Base-by-base conservation (phyloP, 441 rosid species). In the Brassica balearica region DNA sequence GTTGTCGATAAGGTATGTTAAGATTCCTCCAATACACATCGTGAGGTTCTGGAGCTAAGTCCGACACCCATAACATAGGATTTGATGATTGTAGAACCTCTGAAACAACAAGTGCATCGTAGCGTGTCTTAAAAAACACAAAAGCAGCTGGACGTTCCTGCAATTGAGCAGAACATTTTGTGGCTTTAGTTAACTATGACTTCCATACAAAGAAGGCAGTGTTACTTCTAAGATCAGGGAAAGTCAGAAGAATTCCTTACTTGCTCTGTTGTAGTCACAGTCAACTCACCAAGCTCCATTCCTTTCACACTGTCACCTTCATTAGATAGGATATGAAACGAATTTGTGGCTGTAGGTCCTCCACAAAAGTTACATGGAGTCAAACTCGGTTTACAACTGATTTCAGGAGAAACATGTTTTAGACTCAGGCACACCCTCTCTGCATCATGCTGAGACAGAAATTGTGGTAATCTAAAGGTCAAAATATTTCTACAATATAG, bases 11-110 rank as follows among this genome's bases (percentile, higher is more conserved):
- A 12, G 97, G 97, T 77, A 96, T 85, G 72, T 86, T 86, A 68
- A 96, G 93, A 84, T 91, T 96, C 86, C 87, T 85, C 99, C 99
- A 96, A 67, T 87, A 86, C 79, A 96, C 90, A 85, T 94, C 99
- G 74, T 81, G 89, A 69, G 98, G 98, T 71, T 94, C 98, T 29
- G 99, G 99, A 69, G 99, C 99, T 77, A 85, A 77, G 79, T 96
- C 86, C 10, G 93, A 85, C 76, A 89, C 98, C 99, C 99, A 96
- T 71, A 84, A 78, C 99, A 96, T 93, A 64, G 99, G 97, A 85
- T 96, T 92, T 77, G 93, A 74, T 85, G 97, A 81, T 66, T 89
- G 98, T 76, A 90, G 92, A 87, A 89, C 85, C 83, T 88, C 87
- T n/a, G 98, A 87, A 77, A 86, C 91, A 77, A 92, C 84, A 65